Evolutionary conservation across 331 rosid species (phyloP).

Genomic region (Acacia pycnantha): DNA sequence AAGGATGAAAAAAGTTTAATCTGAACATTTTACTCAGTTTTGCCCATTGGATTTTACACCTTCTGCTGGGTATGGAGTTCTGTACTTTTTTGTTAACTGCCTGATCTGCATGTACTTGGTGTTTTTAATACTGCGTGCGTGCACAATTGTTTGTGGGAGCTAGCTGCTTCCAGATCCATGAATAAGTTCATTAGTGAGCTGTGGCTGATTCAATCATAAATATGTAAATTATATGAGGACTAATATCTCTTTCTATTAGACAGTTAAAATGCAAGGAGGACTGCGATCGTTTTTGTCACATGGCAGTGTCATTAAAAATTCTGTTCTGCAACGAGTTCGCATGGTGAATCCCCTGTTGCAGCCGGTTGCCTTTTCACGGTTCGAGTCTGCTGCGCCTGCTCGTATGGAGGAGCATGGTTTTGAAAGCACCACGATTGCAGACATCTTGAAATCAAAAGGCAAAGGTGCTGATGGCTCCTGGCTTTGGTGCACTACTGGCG

Average conservation of each 20-base stretch:
- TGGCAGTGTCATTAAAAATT: slow-evolving; percentile 65
- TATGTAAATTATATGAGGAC: neutral
- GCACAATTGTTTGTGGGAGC: too few relatives aligned
- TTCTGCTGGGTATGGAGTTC: neutral
- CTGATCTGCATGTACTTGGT: too few relatives aligned
- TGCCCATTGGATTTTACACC: neutral
- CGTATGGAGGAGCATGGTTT: slow-evolving; percentile 94
- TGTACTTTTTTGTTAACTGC: neutral
- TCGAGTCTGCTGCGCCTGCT: slow-evolving; percentile 53
- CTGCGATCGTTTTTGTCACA: slow-evolving; percentile 55
- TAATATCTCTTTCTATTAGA: slow-evolving; percentile 10
- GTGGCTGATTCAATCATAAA: too few relatives aligned
- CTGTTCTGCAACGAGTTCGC: slow-evolving; percentile 76
- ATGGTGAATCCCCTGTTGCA: slow-evolving; percentile 70
- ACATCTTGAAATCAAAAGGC: slow-evolving; percentile 74
- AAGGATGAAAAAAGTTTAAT: neutral
- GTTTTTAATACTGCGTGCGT: too few relatives aligned
- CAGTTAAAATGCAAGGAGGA: slow-evolving; percentile 79
- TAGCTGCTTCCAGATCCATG: too few relatives aligned
- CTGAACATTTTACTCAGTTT: neutral
- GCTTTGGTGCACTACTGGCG: slow-evolving; percentile 98
- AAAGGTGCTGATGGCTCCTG: slow-evolving; percentile 97
- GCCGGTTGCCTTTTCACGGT: slow-evolving; percentile 64
- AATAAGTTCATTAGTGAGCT: too few relatives aligned
- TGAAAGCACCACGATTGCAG: slow-evolving; percentile 89